Conservation (phyloP, 352 stramenopile species). For the Plasmopara muralis region DNA sequence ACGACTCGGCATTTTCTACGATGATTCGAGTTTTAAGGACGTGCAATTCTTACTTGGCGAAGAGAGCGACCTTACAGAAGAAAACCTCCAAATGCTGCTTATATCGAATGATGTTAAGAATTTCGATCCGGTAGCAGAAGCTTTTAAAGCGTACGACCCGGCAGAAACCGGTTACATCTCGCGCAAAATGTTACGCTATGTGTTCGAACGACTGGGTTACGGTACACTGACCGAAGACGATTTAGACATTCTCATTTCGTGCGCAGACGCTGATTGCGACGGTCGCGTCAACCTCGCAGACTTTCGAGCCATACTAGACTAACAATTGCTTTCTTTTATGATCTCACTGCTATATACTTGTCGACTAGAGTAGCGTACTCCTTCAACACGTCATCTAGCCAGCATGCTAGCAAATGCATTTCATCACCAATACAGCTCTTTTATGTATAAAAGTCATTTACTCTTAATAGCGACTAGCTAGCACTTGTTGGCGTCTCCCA, state of each 20-base stretch:
- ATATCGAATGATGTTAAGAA: conserved; percentile 86
- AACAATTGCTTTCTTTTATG: not conserved
- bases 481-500: too few relatives aligned
- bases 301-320: conserved; percentile 72
- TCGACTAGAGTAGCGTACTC: too few relatives aligned
- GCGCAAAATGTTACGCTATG: conserved; percentile 68
- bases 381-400: too few relatives aligned
- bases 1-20: conserved; percentile 82
- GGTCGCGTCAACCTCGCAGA: conserved; percentile 71
- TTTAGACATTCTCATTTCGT: conserved; percentile 76
- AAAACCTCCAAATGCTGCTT: conserved; percentile 74
- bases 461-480: too few relatives aligned
- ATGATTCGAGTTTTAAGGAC: conserved; percentile 79
- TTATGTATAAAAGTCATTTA: not conserved
- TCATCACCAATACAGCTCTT: too few relatives aligned
- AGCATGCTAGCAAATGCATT: conserved; percentile 1
- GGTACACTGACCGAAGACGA: conserved; percentile 80
- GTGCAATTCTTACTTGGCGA: conserved; percentile 82
- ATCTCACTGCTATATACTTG: too few relatives aligned
- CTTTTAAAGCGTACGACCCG: conserved; percentile 87
- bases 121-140: conserved; percentile 85
- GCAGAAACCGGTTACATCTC: conserved; percentile 80
- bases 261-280: conserved; percentile 78
- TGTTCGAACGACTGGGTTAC: conserved; percentile 80
- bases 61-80: conserved; percentile 60